Evolutionary conservation across 2,329 filamentous ascomycete species (phyloP).

Genomic region (Colletotrichum noveboracense): DNA sequence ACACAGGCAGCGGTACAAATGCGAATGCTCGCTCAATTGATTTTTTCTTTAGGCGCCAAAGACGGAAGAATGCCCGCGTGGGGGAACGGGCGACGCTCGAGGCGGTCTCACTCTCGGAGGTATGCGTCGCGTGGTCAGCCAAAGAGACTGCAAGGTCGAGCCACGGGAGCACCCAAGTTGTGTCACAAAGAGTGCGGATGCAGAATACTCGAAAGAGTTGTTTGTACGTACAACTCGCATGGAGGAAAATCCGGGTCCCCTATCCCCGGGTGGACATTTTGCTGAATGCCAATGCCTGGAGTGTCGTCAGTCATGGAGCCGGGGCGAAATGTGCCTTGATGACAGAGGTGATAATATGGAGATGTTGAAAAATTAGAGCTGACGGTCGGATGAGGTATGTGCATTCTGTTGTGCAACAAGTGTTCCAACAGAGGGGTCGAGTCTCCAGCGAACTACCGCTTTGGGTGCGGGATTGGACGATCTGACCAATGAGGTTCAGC

Average conservation of each 20-base stretch:
- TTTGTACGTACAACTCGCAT: neutral
- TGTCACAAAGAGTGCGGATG: neutral
- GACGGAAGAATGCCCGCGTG: neutral
- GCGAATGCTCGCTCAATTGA: neutral
- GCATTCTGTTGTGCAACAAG: neutral
- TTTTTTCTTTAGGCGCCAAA: neutral
- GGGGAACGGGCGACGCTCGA: neutral
- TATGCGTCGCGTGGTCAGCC: neutral
- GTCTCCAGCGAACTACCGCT: conserved; percentile 14
- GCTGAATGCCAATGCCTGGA: conserved; percentile 3
- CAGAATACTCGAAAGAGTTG: neutral
- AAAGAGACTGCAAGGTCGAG: neutral
- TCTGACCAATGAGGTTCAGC: conserved; percentile 17
- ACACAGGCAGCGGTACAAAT: neutral
- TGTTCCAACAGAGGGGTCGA: neutral
- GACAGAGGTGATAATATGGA: conserved; percentile 3
- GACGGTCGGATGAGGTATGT: neutral
- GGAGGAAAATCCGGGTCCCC: conserved; percentile 1
- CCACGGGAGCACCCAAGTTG: neutral
- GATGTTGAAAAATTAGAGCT: conserved; percentile 19
- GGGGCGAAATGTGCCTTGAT: conserved; percentile 11
- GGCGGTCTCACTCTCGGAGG: conserved; percentile 1
- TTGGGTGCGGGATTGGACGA: neutral
- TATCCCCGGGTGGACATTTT: neutral
- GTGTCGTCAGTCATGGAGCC: conserved; percentile 15